Conservation (phyloP, 345 rosid species). For the Salix exigua region DNA sequence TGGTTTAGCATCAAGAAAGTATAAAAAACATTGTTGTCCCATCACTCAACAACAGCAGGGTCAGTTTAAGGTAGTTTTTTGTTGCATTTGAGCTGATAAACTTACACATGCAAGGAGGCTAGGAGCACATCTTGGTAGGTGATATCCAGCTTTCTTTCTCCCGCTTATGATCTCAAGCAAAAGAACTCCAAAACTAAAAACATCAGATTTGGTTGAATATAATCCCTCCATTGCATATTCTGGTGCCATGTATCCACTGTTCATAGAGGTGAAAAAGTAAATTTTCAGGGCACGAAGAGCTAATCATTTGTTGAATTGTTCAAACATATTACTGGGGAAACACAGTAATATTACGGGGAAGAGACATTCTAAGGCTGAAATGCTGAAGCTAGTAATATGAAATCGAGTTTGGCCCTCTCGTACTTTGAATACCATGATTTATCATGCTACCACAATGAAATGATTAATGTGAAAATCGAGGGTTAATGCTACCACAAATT, state of each 20-base stretch:
- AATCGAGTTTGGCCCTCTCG: too few relatives aligned
- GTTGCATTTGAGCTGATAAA: background rate
- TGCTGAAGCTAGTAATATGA: too few relatives aligned
- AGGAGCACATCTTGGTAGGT: constrained; percentile 1
- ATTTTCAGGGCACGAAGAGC: background rate
- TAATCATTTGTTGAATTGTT: too few relatives aligned
- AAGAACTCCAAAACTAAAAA: constrained; percentile 53
- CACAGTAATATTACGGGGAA: too few relatives aligned
- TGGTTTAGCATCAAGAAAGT: background rate
- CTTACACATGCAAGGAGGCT: constrained; percentile 45
- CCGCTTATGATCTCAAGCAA: constrained; percentile 60
- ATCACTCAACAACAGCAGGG: too few relatives aligned
- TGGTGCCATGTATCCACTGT: constrained; percentile 58
- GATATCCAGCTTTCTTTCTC: constrained; percentile 26
- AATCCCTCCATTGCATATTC: constrained; percentile 47
- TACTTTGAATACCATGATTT: too few relatives aligned
- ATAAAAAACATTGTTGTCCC: background rate
- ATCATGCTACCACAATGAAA: too few relatives aligned
- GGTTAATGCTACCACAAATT: too few relatives aligned
- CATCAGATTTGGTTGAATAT: constrained; percentile 51
- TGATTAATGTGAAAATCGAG: too few relatives aligned
- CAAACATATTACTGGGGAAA: too few relatives aligned
- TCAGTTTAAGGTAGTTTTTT: too few relatives aligned
- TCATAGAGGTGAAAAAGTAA: background rate
- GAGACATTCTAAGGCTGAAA: too few relatives aligned